Evolutionary conservation across 192 early-diverging fungal genomes (phyloP).

Genomic region (Entomortierella beljakovae): DNA sequence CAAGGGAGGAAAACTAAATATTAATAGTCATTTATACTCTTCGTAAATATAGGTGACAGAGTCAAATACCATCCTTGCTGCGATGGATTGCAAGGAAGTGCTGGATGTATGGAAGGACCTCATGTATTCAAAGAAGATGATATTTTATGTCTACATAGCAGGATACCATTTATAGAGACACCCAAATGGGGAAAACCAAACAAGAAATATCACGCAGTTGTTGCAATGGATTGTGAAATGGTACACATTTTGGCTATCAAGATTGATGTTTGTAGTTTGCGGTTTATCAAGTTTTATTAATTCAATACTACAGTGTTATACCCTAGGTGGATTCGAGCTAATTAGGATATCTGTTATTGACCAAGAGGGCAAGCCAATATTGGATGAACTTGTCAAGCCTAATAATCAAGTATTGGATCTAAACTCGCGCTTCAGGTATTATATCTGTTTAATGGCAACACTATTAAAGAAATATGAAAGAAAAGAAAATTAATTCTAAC

Average conservation of each 20-base stretch:
- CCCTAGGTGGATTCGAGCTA: slow-evolving; percentile 74
- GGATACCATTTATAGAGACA: slow-evolving; percentile 57
- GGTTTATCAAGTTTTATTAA: neutral
- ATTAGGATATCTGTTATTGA: slow-evolving; percentile 70
- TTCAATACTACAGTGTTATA: slow-evolving; percentile 63
- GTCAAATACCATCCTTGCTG: slow-evolving; percentile 63
- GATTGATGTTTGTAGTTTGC: neutral
- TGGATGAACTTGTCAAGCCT: slow-evolving; percentile 73
- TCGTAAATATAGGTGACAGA: slow-evolving; percentile 47
- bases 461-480: too few species aligned
- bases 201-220: slow-evolving; percentile 30
- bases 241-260: slow-evolving; percentile 43
- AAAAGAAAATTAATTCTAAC: too few species aligned
- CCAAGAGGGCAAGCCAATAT: slow-evolving; percentile 53
- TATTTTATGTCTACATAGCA: slow-evolving; percentile 50
- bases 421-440: slow-evolving; percentile 62
- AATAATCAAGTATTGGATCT: slow-evolving; percentile 67
- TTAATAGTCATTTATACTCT: neutral
- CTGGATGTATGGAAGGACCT: slow-evolving; percentile 68
- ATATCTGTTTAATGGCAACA: neutral
- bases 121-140: slow-evolving; percentile 76
- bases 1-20: too few species aligned
- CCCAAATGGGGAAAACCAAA: slow-evolving; percentile 25
- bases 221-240: slow-evolving; percentile 83
- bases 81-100: slow-evolving; percentile 42